Evolutionary conservation across 2,329 filamentous ascomycete genomes (phyloP).

Genomic region (Pseudophaeomoniella oleicola): DNA sequence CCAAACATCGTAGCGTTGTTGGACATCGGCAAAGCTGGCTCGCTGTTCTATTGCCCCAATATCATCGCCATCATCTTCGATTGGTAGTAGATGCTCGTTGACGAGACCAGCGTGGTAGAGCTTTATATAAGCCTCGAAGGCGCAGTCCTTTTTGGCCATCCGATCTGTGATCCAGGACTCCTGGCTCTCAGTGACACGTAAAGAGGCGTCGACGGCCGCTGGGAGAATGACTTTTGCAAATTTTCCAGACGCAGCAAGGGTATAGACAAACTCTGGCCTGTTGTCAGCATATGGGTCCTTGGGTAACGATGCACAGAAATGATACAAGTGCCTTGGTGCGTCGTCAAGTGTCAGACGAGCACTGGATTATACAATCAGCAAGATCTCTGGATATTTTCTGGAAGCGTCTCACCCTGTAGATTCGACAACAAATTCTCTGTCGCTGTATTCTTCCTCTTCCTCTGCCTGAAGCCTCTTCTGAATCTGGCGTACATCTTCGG

Average conservation of each 20-base stretch:
- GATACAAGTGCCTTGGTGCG: slow-evolving; percentile 60
- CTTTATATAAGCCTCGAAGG: slow-evolving; percentile 62
- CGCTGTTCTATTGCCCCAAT: not conserved
- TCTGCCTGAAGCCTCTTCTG: slow-evolving; percentile 35
- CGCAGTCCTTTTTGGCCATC: slow-evolving; percentile 64
- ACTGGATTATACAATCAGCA: slow-evolving; percentile 18
- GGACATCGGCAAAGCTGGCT: not conserved
- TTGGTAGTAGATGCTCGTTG: slow-evolving; percentile 63
- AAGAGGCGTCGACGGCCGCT: slow-evolving; percentile 45
- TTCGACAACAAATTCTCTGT: slow-evolving; percentile 24
- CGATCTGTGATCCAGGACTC: slow-evolving; percentile 54
- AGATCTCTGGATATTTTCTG: slow-evolving; percentile 11
- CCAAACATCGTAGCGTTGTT: not conserved
- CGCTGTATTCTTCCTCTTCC: slow-evolving; percentile 24
- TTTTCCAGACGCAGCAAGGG: slow-evolving; percentile 17
- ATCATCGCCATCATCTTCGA: not conserved
- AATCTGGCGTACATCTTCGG: slow-evolving; percentile 44
- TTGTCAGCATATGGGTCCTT: slow-evolving; percentile 45
- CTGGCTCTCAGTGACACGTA: slow-evolving; percentile 40
- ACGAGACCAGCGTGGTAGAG: slow-evolving; percentile 59
- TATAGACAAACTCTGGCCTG: slow-evolving; percentile 52
- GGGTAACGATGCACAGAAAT: slow-evolving; percentile 59
- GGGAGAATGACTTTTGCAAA: slow-evolving; percentile 48
- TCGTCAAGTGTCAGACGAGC: slow-evolving; percentile 60
- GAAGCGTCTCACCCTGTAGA: slow-evolving; percentile 24